Evolutionary conservation across 805 yeast species (phyloP), one percentile per base, ranked within the genome.

Genomic region (Ogataea paraovalis): DNA sequence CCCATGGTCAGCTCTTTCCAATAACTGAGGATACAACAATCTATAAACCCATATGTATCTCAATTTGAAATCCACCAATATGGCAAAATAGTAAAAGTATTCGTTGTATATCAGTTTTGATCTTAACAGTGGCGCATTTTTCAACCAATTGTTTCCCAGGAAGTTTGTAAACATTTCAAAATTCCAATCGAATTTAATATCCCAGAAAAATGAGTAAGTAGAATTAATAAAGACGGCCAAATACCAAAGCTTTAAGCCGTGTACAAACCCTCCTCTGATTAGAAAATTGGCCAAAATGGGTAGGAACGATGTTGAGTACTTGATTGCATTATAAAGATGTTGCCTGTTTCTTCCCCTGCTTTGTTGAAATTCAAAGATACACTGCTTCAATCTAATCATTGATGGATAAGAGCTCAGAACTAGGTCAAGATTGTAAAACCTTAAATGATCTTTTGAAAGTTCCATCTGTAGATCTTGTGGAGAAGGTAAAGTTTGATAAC

Each of bases 151-250:
- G 7, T 54, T 46, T 14, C 49, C 44, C 25, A 64, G 42, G 30
- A 62, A 58, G 34, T 58, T 54, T 40, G 71, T 72, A 57, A 85
- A 71, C 8, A 85, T 58, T 10, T 76, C 75, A 42, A 89, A 72
- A 39, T 82, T 80, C 99, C 99, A 94, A 69, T 94, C 99, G 75
- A 80, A 80, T 43, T 76, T 76, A 12, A 92, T 66, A 65, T 94
- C 99, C 99, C 99, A 94, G 46, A 80, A 69, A 50, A 88, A 86
- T 14, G 96, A 78, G 64, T 86, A 94, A 0, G 79, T 57, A 0
- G 98, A 85, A 61, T 87, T 89, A 37, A 86, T 57, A 1, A 83
- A 59, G 3, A 73, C 67, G 4, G 66, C 59, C 2, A 72, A 37
- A 46, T 71, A 72, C 83, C 82, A 78, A 57, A 70, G 61, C 2